phyloP scores from a whole-genome alignment of 2,329 filamentous ascomycete genomes.

The Colletotrichum filicis region DNA sequence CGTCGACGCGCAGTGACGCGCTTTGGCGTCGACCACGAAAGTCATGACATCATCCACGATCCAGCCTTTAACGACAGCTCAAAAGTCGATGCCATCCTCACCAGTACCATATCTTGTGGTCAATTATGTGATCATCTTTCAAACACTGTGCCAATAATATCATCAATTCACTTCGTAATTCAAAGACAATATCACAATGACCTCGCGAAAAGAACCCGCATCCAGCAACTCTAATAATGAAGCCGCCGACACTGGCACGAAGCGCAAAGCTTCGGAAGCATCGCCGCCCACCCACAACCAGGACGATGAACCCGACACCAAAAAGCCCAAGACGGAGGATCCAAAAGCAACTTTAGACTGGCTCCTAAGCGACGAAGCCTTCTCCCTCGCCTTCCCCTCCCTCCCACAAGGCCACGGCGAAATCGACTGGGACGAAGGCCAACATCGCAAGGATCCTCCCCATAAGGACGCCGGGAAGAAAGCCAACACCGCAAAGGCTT shows the following conservation, averaged over 20 bases:
- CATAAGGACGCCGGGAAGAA: not conserved
- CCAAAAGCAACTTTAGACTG: not conserved
- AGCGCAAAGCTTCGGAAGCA: slow-evolving; percentile 1
- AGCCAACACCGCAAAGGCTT: rapidly evolving
- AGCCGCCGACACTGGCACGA: not conserved
- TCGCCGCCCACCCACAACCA: not conserved
- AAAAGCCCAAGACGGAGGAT: not conserved
- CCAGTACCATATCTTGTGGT: no score
- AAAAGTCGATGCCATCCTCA: not conserved
- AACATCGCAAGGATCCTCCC: not conserved
- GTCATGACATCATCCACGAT: not conserved
- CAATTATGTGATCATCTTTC: no score
- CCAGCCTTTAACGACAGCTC: not conserved
- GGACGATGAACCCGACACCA: not conserved
- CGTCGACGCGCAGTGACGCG: not conserved
- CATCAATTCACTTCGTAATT: no score
- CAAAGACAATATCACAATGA: not conserved
- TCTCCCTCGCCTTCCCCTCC: slow-evolving; percentile 6
- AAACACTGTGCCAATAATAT: no score
- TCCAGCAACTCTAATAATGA: not conserved
- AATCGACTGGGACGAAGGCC: slow-evolving; percentile 8
- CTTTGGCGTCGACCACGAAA: not conserved
- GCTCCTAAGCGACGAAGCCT: not conserved
- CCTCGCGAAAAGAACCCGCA: not conserved
- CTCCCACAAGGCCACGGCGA: slow-evolving; percentile 3